Conservation (phyloP, 305 asterid species). For the Ilex paraguariensis region DNA sequence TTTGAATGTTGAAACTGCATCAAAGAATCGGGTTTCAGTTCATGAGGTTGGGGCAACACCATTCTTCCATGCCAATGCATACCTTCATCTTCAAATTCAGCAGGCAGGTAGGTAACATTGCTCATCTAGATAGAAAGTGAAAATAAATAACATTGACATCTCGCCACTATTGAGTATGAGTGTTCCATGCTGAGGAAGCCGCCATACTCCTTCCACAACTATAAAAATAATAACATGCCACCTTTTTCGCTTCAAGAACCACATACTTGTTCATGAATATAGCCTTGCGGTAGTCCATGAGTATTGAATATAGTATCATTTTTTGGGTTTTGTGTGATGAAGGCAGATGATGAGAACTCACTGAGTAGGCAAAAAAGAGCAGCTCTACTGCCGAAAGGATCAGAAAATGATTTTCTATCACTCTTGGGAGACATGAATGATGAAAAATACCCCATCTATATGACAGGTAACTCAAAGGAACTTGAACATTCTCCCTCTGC, state of each 20-base stretch:
- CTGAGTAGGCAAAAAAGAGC: slow-evolving; percentile 67
- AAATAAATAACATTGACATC: background rate
- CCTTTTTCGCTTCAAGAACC: background rate
- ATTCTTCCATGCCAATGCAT: slow-evolving; percentile 85
- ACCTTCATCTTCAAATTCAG: slow-evolving; percentile 71
- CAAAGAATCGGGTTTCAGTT: slow-evolving; percentile 59
- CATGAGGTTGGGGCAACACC: slow-evolving; percentile 56
- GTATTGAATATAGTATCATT: background rate
- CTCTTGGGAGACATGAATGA: slow-evolving; percentile 56
- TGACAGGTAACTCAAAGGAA: slow-evolving; percentile 43
- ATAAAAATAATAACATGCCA: background rate
- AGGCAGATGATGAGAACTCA: slow-evolving; percentile 71
- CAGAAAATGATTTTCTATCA: slow-evolving; percentile 59
- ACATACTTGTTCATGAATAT: too few relatives aligned
- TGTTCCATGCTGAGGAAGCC: too few relatives aligned
- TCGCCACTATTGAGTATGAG: too few relatives aligned
- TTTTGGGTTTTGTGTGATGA: slow-evolving; percentile 21
- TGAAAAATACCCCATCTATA: slow-evolving; percentile 62
- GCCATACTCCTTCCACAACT: background rate
- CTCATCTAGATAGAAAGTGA: background rate
- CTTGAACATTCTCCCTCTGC: background rate
- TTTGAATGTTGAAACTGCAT: slow-evolving; percentile 78
- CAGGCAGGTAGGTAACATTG: slow-evolving; percentile 43
- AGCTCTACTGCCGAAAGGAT: slow-evolving; percentile 43
- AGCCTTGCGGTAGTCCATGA: too few relatives aligned